A percentile compares a stretch with the other conserved stretches of the same genome.
These are phyloP conservation scores for Aureobasidium uvarum DNA, from an alignment of 2,329 filamentous ascomycete species.

Conservation along the genomic window DNA sequence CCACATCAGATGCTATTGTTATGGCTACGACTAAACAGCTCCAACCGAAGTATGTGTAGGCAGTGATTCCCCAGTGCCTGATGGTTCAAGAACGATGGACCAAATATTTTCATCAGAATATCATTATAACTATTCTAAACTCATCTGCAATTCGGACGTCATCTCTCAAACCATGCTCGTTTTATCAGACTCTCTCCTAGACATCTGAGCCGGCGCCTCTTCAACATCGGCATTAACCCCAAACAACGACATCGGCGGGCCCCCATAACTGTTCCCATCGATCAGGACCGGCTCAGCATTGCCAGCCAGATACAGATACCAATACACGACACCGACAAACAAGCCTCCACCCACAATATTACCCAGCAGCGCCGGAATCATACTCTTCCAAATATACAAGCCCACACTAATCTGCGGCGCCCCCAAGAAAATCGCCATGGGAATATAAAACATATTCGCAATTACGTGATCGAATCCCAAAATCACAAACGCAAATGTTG, in stretches of 20 bases:
- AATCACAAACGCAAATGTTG: constrained; percentile 54
- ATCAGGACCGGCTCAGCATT: constrained; percentile 13
- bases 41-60: neutral
- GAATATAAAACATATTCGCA: constrained; percentile 52
- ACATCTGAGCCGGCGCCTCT: neutral
- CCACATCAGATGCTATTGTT: too few species aligned
- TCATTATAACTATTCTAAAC: neutral
- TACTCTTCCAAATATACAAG: constrained; percentile 58
- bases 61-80: neutral
- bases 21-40: neutral
- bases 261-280: constrained; percentile 15
- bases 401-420: constrained; percentile 48
- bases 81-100: neutral
- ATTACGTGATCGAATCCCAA: constrained; percentile 55
- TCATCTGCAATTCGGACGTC: neutral
- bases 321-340: constrained; percentile 54
- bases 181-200: neutral
- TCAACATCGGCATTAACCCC: constrained; percentile 10
- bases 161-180: neutral
- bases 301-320: constrained; percentile 42
- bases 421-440: constrained; percentile 52
- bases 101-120: neutral
- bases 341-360: constrained; percentile 56
- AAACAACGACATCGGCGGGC: neutral
- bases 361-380: constrained; percentile 54